A percentile compares a stretch with the other conserved stretches of the same genome.
Evolutionary conservation across 345 rosid genomes (phyloP).

Genomic region (Gossypium mustelinum): DNA sequence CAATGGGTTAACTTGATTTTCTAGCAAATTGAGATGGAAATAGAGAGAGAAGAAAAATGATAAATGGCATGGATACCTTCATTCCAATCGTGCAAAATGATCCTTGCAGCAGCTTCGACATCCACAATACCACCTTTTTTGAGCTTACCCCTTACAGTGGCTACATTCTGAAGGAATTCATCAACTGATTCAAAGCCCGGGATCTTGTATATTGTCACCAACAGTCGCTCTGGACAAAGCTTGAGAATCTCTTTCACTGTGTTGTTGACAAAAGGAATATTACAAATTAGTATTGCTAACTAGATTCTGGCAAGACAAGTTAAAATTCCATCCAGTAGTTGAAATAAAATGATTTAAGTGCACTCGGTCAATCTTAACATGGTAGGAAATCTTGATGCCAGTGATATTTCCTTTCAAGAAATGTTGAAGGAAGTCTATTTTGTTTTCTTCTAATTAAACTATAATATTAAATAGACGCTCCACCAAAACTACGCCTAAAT

Average conservation of each 20-base stretch:
- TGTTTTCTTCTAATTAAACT: not conserved
- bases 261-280: slow-evolving; percentile 18
- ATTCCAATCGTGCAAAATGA: slow-evolving; percentile 43
- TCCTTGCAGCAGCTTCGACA: slow-evolving; percentile 81
- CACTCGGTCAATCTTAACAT: not conserved
- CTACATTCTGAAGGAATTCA: slow-evolving; percentile 85
- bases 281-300: slow-evolving; percentile 12
- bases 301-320: not conserved
- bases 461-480: not conserved
- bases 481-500: not conserved
- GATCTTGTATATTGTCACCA: slow-evolving; percentile 79
- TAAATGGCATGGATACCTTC: slow-evolving; percentile 7
- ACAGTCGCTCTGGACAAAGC: slow-evolving; percentile 54
- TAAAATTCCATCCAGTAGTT: not conserved
- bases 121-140: slow-evolving; percentile 94
- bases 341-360: not conserved
- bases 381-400: not conserved
- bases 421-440: not conserved
- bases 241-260: slow-evolving; percentile 90
- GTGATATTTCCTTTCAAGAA: not conserved
- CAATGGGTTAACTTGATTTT: not conserved
- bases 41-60: too few species aligned
- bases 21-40: not conserved
- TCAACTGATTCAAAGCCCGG: slow-evolving; percentile 70
- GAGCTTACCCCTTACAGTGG: slow-evolving; percentile 84